These are phyloP conservation scores for Podosphaera aphanis DNA, from an alignment of 2,329 filamentous ascomycete species.

Conservation along the genomic window DNA sequence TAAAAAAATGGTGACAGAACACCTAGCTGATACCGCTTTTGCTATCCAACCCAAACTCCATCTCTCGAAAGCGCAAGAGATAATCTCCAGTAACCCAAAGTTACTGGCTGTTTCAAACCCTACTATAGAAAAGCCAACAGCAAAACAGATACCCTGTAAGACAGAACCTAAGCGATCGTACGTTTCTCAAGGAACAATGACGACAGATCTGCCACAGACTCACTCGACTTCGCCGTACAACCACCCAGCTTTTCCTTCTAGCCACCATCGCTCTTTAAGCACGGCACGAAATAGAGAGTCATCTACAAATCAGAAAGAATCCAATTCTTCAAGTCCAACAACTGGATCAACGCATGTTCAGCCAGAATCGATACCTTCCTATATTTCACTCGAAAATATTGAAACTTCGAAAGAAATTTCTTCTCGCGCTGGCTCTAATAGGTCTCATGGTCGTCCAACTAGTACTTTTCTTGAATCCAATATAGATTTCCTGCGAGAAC, in stretches of 20 bases:
- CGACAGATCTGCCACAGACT: slow-evolving; percentile 28
- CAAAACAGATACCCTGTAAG: neutral
- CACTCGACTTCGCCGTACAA: slow-evolving; percentile 8
- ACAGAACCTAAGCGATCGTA: slow-evolving; percentile 5
- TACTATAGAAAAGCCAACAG: slow-evolving; percentile 17
- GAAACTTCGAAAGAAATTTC: slow-evolving; percentile 12
- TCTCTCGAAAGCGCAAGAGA: slow-evolving; percentile 37
- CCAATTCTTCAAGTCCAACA: slow-evolving; percentile 4
- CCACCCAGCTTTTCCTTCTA: slow-evolving; percentile 7
- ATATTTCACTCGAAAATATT: slow-evolving; percentile 47
- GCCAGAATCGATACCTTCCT: slow-evolving; percentile 26
- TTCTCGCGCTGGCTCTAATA: slow-evolving; percentile 40
- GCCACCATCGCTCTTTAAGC: slow-evolving; percentile 28
- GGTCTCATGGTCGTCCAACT: slow-evolving; percentile 44
- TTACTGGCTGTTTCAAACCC: slow-evolving; percentile 24
- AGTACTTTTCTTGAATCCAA: slow-evolving; percentile 70
- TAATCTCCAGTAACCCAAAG: slow-evolving; percentile 38
- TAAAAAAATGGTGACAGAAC: slow-evolving; percentile 46
- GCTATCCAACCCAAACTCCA: slow-evolving; percentile 16
- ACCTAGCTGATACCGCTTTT: slow-evolving; percentile 70
- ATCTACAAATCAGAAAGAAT: slow-evolving; percentile 8
- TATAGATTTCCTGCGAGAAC: slow-evolving; percentile 60
- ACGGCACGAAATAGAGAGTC: slow-evolving; percentile 17
- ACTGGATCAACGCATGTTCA: slow-evolving; percentile 17
- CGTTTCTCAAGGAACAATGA: slow-evolving; percentile 65